Base-by-base conservation (phyloP, 2,329 filamentous ascomycete species). In the Leptodontidium sp. region DNA sequence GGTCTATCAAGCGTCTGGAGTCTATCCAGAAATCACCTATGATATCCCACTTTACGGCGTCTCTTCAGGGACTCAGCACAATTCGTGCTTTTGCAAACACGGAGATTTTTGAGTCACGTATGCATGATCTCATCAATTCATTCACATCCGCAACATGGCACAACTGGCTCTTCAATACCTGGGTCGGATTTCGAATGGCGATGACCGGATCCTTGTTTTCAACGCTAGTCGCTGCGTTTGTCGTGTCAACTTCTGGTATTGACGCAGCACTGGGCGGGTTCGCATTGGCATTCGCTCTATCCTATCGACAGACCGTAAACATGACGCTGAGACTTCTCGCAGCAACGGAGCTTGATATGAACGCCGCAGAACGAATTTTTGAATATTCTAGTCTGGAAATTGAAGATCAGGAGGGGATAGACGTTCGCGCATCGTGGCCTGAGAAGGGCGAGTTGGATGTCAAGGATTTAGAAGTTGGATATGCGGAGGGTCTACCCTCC, bases 1-100 rank as follows among this genome's bases (percentile, higher is more conserved):
- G 92, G 40, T 90, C 93, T 14, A 84, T 91, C 70, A 94, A 94
- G 80, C 85, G 92, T 6, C 84, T 94, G 0, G 91, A 95, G 77
- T 92, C 89, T 73, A 92, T 86, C 1, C 86, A 87, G 61, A 94
- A 93, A 79, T 92, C 90, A 0, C 92, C 92, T 0, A 88, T 95
- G 1, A 93, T 93, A 74, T 92, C 71, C n/a, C 72, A 75, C 43
- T 94, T 94, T 73, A 89, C 89, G 8, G 88, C 91, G 0, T 87
- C 90, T 0, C 84, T 94, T 11, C 85, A 86, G 0, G 93, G 92
- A 4, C 85, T 95, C 24, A 84, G 87, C 5, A 94, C 92, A 0
- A 92, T 95, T 62, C 87, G 92, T n/a, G 90, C 90, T 0, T 94
- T 91, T 71, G 87, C 87, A 70, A 92, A 91, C 81, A 82, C 84